phyloP scores from a whole-genome alignment of 805 yeast genomes.

The Komagataella populi region DNA sequence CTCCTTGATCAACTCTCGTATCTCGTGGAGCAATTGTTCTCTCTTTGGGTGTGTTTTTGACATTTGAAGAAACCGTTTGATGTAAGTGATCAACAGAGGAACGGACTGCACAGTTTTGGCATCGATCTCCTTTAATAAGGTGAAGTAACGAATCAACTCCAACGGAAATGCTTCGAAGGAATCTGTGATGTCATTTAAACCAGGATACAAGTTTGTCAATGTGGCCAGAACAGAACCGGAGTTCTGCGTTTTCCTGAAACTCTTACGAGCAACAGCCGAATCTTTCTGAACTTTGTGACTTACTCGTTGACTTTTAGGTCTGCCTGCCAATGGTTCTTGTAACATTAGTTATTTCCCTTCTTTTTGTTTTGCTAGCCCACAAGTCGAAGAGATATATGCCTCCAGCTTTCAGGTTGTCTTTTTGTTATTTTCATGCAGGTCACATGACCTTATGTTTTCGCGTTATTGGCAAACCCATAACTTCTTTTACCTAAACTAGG shows the following conservation, averaged over 20 bases:
- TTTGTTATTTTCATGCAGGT: neutral
- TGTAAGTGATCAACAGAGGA: slow-evolving; percentile 48
- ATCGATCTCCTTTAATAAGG: slow-evolving; percentile 82
- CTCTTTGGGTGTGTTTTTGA: slow-evolving; percentile 22
- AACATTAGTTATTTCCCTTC: neutral
- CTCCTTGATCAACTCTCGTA: slow-evolving; percentile 39
- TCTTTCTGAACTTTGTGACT: neutral
- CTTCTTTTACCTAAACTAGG: neutral
- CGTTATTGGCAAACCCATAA: neutral
- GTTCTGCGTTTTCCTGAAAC: neutral
- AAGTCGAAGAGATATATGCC: neutral
- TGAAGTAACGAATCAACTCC: slow-evolving; percentile 74
- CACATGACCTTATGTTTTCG: neutral
- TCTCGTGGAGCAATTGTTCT: slow-evolving; percentile 20
- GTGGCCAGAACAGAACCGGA: slow-evolving; percentile 1
- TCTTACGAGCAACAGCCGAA: neutral
- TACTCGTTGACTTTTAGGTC: neutral
- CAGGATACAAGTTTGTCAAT: slow-evolving; percentile 47
- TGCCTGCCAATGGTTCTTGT: neutral
- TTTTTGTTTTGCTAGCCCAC: neutral
- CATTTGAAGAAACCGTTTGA: slow-evolving; percentile 31
- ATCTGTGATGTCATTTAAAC: slow-evolving; percentile 83
- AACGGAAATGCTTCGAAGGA: slow-evolving; percentile 82
- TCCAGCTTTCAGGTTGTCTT: neutral
- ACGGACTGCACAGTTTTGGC: slow-evolving; percentile 76